Evolutionary conservation across 2,329 filamentous ascomycete genomes (phyloP).

Genomic region (Xylariaceae sp.): DNA sequence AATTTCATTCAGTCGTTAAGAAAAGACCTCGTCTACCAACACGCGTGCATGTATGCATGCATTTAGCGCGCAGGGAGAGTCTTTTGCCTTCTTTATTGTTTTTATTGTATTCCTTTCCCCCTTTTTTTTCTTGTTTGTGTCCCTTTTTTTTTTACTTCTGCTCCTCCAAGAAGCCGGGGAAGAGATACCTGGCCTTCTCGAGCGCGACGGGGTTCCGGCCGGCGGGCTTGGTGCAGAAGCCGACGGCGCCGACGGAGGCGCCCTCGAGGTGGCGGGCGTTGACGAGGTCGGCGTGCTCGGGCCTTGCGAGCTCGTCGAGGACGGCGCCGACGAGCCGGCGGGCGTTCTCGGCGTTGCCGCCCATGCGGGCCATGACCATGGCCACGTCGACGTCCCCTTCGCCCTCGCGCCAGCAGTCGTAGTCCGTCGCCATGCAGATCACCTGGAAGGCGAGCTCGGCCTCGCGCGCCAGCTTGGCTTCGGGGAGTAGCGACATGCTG

Average conservation of each 20-base stretch:
- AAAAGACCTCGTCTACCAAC: no score
- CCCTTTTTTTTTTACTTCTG: no score
- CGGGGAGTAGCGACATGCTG: constrained; percentile 95
- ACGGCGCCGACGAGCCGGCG: constrained; percentile 79
- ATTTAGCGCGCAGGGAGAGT: no score
- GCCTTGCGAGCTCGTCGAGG: constrained; percentile 73
- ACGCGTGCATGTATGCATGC: no score
- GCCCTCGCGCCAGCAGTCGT: constrained; percentile 92
- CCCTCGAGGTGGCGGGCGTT: constrained; percentile 77
- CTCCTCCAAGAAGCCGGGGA: constrained; percentile 65
- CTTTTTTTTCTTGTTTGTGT: background rate
- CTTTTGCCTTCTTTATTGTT: background rate
- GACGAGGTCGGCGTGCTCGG: constrained; percentile 68
- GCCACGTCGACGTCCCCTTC: constrained; percentile 71
- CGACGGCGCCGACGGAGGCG: constrained; percentile 68
- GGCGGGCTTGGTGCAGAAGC: constrained; percentile 73
- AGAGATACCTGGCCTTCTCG: constrained; percentile 79
- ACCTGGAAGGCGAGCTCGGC: constrained; percentile 96
- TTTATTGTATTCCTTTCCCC: no score
- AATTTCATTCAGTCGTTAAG: no score
- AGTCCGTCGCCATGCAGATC: constrained; percentile 99
- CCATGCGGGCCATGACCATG: constrained; percentile 97
- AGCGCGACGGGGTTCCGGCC: constrained; percentile 69
- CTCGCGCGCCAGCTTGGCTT: constrained; percentile 93
- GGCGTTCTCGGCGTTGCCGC: constrained; percentile 84